Base-by-base conservation (phyloP, 2,329 filamentous ascomycete genomes). In the Fusarium udum region DNA sequence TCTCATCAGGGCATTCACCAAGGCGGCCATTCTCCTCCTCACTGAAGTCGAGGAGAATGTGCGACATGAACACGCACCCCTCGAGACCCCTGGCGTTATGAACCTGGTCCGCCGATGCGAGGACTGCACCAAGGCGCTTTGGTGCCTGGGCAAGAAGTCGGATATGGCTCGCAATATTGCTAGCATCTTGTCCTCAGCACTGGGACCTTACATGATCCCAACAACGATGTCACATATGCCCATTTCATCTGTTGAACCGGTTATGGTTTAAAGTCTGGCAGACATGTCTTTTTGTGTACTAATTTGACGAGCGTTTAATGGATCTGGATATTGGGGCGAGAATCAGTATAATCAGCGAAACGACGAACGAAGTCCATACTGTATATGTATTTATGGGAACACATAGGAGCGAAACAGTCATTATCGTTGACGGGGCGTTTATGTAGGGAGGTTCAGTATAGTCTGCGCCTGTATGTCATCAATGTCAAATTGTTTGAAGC, bases 101-200 rank as follows among this genome's bases (percentile, higher is more conserved):
- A 36, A 78, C 80, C 13, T 80, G 75, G 46, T 84, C 43, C 75
- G 74, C 26, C 81, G 83, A 28, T 86, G 84, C 61, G 83, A 86
- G 58, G 81, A 84, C 55, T 89, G 87, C 72, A 84, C 89, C 24
- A 83, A 83, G 74, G 87, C 87, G 6, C 80, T 90, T 32, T 87
- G 86, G 83, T 86, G 86, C 60, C 79, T 90, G 24, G 87, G 87
- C 5, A 85, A 85, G 64, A 90, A 89, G 75, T 89, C 87, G 7
- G 87, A 89, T 70, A 88, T 80, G 79, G 77, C 79, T 32, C 75
- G 76, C 34, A 78, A 75, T 53, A 78, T 78, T 61, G 76, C 75
- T 8, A 74, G 65, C 43, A 78, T 78, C 46, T 61, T 78, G 22
- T 77, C 76, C 34, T 70, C 71, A 39, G 76, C 76, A 55, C 57